Percentiles rank a stretch among this genome's conserved stretches.
These are phyloP conservation scores for Pseudozyma sp. DNA, from an alignment of 1,284 basidiomycete genomes.

Conservation along the genomic window DNA sequence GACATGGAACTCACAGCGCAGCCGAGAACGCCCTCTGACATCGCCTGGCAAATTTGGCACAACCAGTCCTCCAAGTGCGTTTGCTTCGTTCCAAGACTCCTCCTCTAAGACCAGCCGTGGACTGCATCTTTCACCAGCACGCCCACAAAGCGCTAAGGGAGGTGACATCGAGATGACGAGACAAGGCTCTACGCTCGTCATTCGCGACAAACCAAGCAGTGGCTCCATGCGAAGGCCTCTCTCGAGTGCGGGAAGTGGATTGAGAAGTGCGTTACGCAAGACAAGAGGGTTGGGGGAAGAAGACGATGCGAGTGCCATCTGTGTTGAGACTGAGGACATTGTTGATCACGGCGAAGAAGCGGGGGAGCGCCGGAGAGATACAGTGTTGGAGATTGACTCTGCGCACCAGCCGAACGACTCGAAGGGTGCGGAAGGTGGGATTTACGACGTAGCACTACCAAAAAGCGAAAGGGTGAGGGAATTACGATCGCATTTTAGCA, in stretches of 20 bases:
- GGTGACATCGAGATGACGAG: conserved; percentile 36
- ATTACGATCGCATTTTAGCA: conserved; percentile 29
- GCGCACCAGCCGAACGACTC: no score
- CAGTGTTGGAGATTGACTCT: background rate
- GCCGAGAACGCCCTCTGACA: background rate
- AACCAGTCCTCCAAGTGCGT: background rate
- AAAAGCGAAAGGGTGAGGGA: background rate
- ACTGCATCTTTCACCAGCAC: background rate
- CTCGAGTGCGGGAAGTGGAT: conserved; percentile 14
- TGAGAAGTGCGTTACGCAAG: conserved; percentile 17
- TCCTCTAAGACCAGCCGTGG: background rate
- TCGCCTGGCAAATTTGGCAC: background rate
- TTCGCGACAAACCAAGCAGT: conserved; percentile 18
- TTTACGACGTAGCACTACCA: conserved; percentile 7
- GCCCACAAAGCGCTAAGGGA: conserved; percentile 24
- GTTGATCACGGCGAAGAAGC: background rate
- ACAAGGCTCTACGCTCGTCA: conserved; percentile 26
- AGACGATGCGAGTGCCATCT: conserved; percentile 16
- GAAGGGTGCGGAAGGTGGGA: background rate
- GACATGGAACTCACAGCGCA: background rate
- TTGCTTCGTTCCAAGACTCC: background rate
- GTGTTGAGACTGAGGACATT: conserved; percentile 36
- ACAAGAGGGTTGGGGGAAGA: background rate
- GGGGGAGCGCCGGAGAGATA: background rate
- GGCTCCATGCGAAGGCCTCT: conserved; percentile 18